Base-by-base conservation (phyloP, 805 yeast genomes). In the Saturnispora sekii region DNA sequence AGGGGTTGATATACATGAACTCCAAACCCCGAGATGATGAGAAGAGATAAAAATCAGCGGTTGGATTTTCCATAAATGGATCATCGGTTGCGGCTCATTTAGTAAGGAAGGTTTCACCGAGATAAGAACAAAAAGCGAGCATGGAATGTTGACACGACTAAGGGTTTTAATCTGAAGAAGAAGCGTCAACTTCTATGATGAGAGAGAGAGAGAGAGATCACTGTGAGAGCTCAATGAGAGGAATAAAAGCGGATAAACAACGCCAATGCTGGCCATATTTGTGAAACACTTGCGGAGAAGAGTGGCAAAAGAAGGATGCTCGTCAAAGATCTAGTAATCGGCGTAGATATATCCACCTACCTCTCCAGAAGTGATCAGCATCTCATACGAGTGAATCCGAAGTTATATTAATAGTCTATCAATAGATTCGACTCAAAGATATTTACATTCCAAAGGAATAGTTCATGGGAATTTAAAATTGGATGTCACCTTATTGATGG, bases 261-360 rank as follows among this genome's bases (percentile, higher is more conserved):
- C 64, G 96, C 97, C 5, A 89, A 93, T 61, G 87, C 93, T 53
- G 89, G 93, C 41, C 74, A 77, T 47, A 67, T 93, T 41, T 93
- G 86, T 50, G 95, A 87, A 55, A 60, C 74, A 0, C 17, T 34
- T 3, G 89, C 84, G 10, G 71, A 86, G 60, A 83, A 81, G 56
- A 77, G 82, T 54, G 90, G 86, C 32, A 80, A 82, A 53, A 82
- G 82, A 59, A 83, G 88, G 44, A 95, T 95, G 15, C 87, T 93
- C 18, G 96, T 87, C 3, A 74, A 93, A 48, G 97, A 90, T 57
- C 84, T 89, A 61, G 97, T 97, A 2, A 81, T 93, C 9, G 97
- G 97, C 8, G 97, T 97, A 33, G 98, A 90, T 61, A 74, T 90
- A 48, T 90, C 90, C 59, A 95, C 88, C 55, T 85, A 88, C 61